Evolutionary conservation across 768 basidiomycete genomes (phyloP), one percentile per base, ranked within the genome.

Genomic region (Holtermannia corniformis): DNA sequence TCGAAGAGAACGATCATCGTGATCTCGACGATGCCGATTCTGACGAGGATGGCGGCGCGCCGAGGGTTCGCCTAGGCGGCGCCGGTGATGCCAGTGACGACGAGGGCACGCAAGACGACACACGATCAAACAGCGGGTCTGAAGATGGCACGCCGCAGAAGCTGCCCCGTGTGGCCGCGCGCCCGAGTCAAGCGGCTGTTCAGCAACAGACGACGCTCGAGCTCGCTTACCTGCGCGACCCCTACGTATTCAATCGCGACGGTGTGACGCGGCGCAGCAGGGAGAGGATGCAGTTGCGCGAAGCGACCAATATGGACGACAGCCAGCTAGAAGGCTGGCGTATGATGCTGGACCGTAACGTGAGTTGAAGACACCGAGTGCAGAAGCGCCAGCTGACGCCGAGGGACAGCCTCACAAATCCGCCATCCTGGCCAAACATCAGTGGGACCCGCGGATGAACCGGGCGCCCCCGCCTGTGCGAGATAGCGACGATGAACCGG

Each of bases 241-340:
- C 82, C 3, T 81, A 79, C 50, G 58, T 87, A 20, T 95, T 95
- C 65, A 81, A 86, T 21, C 76, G 87, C 10, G 86, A 89, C 70
- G 79, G 78, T 0, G 76, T 75, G 41, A 92, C 88, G 16, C 72
- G 88, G 50, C 75, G 85, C 54, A 78, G 83, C 55, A 83, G 84
- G 62, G 76, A 77, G 0, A 75, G 92, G 23, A 76, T 74, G 1
- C 81, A 84, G 41, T 74, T 97, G 50, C 81, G 78, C 59, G 75
- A 77, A 20, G 77, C 80, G 60, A 93, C 88, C 28, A 83, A 86
- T 78, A 57, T 57, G 75, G 60, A 68, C 10, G 82, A 95, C 63
- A 85, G 85, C 60, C 90, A 93, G 65, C 82, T 95, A 23, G 90
- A 95, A 70, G 91, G 90, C 0, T 95, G 90, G 90, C 79, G 74